phyloP scores from a whole-genome alignment of 495 filamentous ascomycete genomes.

The Xylaria palmicola region DNA sequence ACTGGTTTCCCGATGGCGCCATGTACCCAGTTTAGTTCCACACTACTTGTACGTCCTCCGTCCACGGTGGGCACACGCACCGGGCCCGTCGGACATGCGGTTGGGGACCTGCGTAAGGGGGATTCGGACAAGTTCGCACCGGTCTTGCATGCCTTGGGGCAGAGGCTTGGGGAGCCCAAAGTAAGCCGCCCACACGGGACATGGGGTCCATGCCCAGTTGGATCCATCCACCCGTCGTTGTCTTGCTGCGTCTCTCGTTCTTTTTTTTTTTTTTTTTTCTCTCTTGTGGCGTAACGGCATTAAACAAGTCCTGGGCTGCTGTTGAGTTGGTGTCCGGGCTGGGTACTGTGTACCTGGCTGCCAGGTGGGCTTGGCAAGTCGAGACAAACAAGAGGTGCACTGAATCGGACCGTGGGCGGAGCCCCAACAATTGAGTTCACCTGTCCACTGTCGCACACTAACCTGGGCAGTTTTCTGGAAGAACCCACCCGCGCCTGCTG shows the following conservation, averaged over 20 bases:
- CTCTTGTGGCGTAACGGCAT: neutral
- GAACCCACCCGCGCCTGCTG: neutral
- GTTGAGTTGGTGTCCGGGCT: no score
- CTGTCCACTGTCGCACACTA: neutral
- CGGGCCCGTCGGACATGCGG: conserved; percentile 15
- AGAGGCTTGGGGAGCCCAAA: no score
- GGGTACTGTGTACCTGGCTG: conserved; percentile 8
- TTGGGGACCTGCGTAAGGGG: conserved; percentile 4
- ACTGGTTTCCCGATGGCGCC: no score
- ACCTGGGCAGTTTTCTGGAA: no score
- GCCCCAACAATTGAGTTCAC: conserved; percentile 36
- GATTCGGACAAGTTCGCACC: conserved; percentile 5
- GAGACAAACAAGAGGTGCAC: neutral
- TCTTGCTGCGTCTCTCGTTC: no score
- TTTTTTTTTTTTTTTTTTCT: no score
- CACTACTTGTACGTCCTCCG: neutral
- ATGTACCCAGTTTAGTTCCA: no score
- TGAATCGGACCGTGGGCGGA: neutral
- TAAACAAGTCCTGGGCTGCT: no score
- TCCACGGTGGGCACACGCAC: neutral
- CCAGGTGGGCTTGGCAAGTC: conserved; percentile 12
- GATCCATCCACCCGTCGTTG: neutral
- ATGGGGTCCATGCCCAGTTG: neutral
- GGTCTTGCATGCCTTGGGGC: no score
- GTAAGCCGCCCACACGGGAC: neutral